phyloP scores from a whole-genome alignment of 2,329 filamentous ascomycete species.

The Macroventuria anomochaeta region DNA sequence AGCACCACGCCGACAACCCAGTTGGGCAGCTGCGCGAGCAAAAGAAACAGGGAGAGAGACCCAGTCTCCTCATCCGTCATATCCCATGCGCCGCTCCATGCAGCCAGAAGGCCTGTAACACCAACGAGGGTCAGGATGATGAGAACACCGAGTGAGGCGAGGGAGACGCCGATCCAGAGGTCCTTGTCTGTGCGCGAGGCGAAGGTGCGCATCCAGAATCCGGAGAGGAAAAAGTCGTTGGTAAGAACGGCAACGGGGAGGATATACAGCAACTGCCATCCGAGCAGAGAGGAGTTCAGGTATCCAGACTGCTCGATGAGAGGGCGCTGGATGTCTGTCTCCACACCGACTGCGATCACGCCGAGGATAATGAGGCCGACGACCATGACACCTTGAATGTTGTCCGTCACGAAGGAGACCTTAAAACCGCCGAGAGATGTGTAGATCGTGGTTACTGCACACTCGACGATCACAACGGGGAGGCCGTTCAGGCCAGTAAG shows the following conservation, averaged over 20 bases:
- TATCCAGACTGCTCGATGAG: slow-evolving; percentile 73
- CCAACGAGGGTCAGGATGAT: slow-evolving; percentile 77
- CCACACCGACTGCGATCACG: slow-evolving; percentile 76
- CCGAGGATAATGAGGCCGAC: slow-evolving; percentile 76
- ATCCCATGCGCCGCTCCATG: slow-evolving; percentile 76
- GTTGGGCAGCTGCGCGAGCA: slow-evolving; percentile 72
- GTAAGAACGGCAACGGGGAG: slow-evolving; percentile 80
- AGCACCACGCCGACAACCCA: slow-evolving; percentile 86
- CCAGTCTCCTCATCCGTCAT: slow-evolving; percentile 67
- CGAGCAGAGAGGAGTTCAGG: slow-evolving; percentile 71
- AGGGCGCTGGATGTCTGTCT: slow-evolving; percentile 73
- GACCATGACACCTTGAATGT: slow-evolving; percentile 81
- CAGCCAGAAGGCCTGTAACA: slow-evolving; percentile 74
- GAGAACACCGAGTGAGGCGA: slow-evolving; percentile 68
- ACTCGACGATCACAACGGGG: slow-evolving; percentile 78
- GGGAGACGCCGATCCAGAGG: slow-evolving; percentile 74
- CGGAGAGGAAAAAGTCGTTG: slow-evolving; percentile 86
- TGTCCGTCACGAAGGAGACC: slow-evolving; percentile 84
- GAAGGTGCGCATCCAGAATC: slow-evolving; percentile 85
- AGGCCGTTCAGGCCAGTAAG: slow-evolving; percentile 77
- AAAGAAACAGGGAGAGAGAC: slow-evolving; percentile 75
- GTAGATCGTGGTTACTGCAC: slow-evolving; percentile 79
- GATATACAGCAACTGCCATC: slow-evolving; percentile 87
- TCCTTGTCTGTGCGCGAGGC: slow-evolving; percentile 80
- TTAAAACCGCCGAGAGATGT: slow-evolving; percentile 83